These are phyloP conservation scores for Tylopilus plumbeoviolaceoides DNA, from an alignment of 768 basidiomycete species.

Conservation along the genomic window DNA sequence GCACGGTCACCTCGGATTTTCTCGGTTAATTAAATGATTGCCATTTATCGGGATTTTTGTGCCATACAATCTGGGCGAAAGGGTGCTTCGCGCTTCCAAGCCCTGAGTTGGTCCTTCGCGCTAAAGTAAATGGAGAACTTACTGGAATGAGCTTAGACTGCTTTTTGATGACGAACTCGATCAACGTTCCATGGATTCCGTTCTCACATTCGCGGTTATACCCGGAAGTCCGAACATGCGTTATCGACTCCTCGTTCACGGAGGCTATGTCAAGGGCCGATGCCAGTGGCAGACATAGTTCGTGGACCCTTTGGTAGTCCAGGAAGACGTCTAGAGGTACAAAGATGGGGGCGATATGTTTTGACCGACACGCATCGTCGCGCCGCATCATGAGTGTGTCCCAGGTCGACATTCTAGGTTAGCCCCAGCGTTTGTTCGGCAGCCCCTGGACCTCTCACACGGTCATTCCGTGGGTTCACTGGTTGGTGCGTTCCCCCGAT, in stretches of 20 bases:
- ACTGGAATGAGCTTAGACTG: not conserved
- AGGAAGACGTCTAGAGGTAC: not conserved
- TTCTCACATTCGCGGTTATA: conserved; percentile 15
- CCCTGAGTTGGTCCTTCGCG: not conserved
- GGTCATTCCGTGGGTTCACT: conserved; percentile 9
- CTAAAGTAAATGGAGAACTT: not conserved
- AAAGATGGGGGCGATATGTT: not conserved
- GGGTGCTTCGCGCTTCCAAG: not conserved
- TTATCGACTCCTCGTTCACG: not conserved
- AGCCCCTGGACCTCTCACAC: conserved; percentile 10
- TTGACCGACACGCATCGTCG: not conserved
- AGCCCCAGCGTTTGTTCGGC: not conserved
- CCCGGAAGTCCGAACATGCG: not conserved
- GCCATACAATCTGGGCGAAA: conserved; percentile 4
- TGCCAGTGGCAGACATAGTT: not conserved
- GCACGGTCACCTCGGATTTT: conserved; percentile 31
- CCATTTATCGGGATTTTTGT: conserved; percentile 15
- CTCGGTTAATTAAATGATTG: conserved; percentile 13
- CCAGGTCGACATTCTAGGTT: not conserved
- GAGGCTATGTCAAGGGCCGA: conserved; percentile 5
- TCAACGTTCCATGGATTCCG: conserved; percentile 1
- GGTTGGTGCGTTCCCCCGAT: not conserved
- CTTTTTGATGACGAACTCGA: not conserved
- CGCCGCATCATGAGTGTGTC: not conserved
- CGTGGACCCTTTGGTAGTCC: not conserved